Percentiles rank a stretch among this genome's conserved stretches.
Conservation (phyloP, 2,329 filamentous ascomycete species). For the Colletotrichum sp. region DNA sequence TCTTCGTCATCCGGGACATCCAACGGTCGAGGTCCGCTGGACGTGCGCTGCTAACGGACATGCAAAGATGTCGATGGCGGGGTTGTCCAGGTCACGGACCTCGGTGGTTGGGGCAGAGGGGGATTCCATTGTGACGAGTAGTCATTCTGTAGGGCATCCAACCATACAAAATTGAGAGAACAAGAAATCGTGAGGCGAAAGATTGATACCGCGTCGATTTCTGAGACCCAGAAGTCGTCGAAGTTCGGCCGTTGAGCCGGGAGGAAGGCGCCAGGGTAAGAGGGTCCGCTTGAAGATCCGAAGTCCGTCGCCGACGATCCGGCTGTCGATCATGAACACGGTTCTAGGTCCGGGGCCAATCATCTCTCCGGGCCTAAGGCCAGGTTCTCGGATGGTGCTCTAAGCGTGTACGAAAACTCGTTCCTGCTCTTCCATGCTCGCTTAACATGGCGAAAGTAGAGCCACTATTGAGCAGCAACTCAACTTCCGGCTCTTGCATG, state of each 20-base stretch:
- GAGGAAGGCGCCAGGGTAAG: not conserved
- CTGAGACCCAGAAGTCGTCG: not conserved
- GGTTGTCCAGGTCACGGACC: not conserved
- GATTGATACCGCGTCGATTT: not conserved
- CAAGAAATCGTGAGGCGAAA: not conserved
- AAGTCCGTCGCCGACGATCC: not conserved
- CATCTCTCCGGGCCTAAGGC: not conserved
- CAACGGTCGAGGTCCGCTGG: not conserved
- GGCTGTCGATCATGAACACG: not conserved
- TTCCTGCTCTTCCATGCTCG: not conserved
- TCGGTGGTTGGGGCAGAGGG: not conserved
- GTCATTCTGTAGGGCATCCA: not conserved
- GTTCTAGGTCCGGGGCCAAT: not conserved
- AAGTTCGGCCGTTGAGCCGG: not conserved
- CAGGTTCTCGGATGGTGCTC: not conserved
- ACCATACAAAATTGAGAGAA: not conserved
- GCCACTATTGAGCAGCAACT: not conserved
- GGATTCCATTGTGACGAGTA: not conserved
- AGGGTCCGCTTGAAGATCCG: not conserved
- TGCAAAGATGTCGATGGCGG: slow-evolving; percentile 2
- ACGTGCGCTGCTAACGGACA: slow-evolving; percentile 6
- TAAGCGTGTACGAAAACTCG: not conserved
- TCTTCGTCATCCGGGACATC: not conserved
- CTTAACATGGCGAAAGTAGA: not conserved
- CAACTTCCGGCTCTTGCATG: not conserved